Conservation (phyloP, 2,329 filamentous ascomycete species). For the Raffaelea arxii region DNA sequence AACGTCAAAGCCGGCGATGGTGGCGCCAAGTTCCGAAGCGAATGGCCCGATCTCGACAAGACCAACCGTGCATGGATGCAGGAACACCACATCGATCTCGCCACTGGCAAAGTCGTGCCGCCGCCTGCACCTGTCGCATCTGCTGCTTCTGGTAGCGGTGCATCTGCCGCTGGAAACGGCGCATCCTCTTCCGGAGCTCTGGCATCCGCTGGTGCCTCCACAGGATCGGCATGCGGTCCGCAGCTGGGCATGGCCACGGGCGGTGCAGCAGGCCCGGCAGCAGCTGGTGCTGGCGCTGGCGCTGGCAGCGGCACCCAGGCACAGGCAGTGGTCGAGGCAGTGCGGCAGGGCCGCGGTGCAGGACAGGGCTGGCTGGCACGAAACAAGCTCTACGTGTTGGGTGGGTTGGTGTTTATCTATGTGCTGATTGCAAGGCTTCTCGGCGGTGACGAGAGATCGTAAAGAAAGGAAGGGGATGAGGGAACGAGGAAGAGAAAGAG, state of each 20-base stretch:
- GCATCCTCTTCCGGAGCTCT: neutral
- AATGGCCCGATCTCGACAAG: conserved; percentile 82
- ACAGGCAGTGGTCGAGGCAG: conserved; percentile 67
- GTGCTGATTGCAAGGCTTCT: conserved; percentile 71
- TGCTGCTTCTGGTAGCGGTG: conserved; percentile 19
- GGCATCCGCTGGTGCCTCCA: neutral
- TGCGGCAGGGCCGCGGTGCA: conserved; percentile 64
- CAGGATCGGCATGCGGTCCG: too few species aligned
- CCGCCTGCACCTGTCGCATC: conserved; percentile 36
- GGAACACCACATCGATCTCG: conserved; percentile 66
- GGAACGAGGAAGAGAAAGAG: neutral
- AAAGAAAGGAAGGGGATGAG: neutral
- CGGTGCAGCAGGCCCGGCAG: neutral
- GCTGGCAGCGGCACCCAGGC: conserved; percentile 53
- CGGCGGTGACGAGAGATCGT: conserved; percentile 24
- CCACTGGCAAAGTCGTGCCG: conserved; percentile 52
- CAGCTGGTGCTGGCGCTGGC: conserved; percentile 6
- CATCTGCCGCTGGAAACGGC: neutral
- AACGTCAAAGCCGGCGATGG: conserved; percentile 89
- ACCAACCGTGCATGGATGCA: conserved; percentile 93
- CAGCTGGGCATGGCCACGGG: neutral
- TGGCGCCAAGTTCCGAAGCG: conserved; percentile 75
- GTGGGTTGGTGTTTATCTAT: conserved; percentile 67
- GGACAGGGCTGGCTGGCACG: conserved; percentile 73
- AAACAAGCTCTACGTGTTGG: conserved; percentile 67